Conservation (phyloP, 2,329 filamentous ascomycete genomes). For the Fusarium nygamai region DNA sequence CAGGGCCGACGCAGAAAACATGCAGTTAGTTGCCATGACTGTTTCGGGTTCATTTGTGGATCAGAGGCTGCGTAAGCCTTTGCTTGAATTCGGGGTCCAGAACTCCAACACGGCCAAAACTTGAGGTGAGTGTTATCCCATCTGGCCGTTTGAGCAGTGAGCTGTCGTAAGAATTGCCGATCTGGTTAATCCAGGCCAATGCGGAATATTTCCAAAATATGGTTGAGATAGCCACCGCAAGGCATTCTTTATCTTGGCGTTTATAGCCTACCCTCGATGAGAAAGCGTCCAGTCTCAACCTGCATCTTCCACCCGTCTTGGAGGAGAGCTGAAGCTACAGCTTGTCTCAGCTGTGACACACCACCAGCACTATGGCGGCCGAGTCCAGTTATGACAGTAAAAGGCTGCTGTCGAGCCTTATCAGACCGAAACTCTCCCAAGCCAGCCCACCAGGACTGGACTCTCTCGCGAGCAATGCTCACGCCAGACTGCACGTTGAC, state of each 20-base stretch:
- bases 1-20: neutral
- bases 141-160: neutral
- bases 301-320: conserved; percentile 87
- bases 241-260: conserved; percentile 11
- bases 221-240: neutral
- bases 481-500: conserved; percentile 83
- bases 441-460: conserved; percentile 78
- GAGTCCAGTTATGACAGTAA: conserved; percentile 81
- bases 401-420: conserved; percentile 62
- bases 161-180: neutral
- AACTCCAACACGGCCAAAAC: neutral
- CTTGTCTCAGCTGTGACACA: conserved; percentile 78
- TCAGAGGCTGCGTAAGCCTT: conserved; percentile 32
- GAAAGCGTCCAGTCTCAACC: conserved; percentile 74
- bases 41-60: conserved; percentile 25
- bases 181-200: neutral
- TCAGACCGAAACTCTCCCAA: conserved; percentile 71
- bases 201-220: neutral
- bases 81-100: conserved; percentile 6
- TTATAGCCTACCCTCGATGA: conserved; percentile 69
- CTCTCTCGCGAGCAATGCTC: conserved; percentile 75
- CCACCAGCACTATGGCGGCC: conserved; percentile 83
- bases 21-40: neutral
- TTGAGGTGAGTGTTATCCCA: neutral
- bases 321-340: conserved; percentile 79